Evolutionary conservation across 1,284 basidiomycete genomes (phyloP).

Genomic region (Tilletia horrida): DNA sequence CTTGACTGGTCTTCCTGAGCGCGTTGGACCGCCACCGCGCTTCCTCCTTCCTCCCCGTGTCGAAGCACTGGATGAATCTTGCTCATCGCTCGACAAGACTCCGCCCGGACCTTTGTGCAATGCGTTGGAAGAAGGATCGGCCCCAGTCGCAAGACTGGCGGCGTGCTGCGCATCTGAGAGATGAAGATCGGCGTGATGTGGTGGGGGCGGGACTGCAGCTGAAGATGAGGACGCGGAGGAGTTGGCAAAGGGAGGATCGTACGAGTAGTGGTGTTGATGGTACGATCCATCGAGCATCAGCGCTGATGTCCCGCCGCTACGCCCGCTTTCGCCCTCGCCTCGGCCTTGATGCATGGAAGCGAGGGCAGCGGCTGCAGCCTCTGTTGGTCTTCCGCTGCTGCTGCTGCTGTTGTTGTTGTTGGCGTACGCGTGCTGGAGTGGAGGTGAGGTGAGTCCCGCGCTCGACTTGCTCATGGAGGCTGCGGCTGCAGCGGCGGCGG

Average conservation of each 20-base stretch:
- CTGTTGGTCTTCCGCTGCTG: background rate
- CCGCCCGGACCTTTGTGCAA: no score
- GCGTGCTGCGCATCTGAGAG: no score
- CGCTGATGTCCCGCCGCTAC: no score
- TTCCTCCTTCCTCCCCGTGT: slow-evolving; percentile 1
- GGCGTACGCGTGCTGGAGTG: background rate
- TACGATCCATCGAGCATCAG: background rate
- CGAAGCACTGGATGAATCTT: background rate
- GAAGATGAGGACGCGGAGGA: background rate
- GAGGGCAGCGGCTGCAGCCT: slow-evolving; percentile 4
- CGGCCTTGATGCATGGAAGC: slow-evolving; percentile 8
- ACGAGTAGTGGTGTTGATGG: background rate
- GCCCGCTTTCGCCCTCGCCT: background rate
- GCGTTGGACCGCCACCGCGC: background rate
- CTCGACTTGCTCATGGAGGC: background rate
- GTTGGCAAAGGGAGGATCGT: background rate
- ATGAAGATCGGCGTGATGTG: no score
- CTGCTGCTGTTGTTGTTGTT: slow-evolving; percentile 3
- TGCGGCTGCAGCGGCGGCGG: slow-evolving; percentile 1
- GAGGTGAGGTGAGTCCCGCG: background rate
- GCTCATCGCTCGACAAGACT: background rate
- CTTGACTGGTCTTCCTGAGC: background rate
- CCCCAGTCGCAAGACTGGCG: no score
- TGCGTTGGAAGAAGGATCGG: no score
- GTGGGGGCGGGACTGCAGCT: background rate